Evolutionary conservation across 2,329 filamentous ascomycete species (phyloP).

Genomic region (Cadophora luteo-olivacea): DNA sequence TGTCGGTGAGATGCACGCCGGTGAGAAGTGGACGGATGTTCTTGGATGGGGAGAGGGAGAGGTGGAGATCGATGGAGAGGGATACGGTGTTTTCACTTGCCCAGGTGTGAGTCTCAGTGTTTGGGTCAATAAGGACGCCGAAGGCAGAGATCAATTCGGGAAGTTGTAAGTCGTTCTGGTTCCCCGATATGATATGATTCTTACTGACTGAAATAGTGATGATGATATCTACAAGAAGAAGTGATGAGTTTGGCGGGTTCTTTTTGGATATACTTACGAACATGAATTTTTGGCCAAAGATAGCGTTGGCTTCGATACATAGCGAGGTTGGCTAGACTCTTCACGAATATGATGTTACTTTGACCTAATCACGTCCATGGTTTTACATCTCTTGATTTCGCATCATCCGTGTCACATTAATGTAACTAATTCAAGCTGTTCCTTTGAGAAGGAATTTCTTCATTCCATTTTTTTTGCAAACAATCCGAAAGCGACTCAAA

Average conservation of each 20-base stretch:
- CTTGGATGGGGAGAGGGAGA: conserved; percentile 59
- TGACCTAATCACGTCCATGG: no score
- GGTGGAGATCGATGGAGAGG: conserved; percentile 63
- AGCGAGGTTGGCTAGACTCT: conserved; percentile 8
- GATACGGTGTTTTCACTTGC: conserved; percentile 64
- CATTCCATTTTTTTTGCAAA: no score
- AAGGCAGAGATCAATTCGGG: conserved; percentile 54
- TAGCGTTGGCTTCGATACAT: background rate
- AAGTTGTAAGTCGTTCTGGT: conserved; percentile 43
- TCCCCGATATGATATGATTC: no score
- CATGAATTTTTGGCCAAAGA: background rate
- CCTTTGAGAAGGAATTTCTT: no score
- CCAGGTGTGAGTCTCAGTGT: conserved; percentile 62
- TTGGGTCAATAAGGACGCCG: conserved; percentile 63
- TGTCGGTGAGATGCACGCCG: conserved; percentile 62
- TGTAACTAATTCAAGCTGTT: no score
- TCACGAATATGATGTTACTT: conserved; percentile 1
- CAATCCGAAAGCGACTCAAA: no score
- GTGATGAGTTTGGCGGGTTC: background rate
- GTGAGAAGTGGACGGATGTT: conserved; percentile 70
- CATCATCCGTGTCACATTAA: no score
- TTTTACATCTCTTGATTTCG: no score
- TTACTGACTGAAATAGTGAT: conserved; percentile 36
- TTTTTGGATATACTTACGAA: background rate
- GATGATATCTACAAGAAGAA: conserved; percentile 40